Conservation (phyloP, 768 basidiomycete genomes). For the Chalciporus chontae region DNA sequence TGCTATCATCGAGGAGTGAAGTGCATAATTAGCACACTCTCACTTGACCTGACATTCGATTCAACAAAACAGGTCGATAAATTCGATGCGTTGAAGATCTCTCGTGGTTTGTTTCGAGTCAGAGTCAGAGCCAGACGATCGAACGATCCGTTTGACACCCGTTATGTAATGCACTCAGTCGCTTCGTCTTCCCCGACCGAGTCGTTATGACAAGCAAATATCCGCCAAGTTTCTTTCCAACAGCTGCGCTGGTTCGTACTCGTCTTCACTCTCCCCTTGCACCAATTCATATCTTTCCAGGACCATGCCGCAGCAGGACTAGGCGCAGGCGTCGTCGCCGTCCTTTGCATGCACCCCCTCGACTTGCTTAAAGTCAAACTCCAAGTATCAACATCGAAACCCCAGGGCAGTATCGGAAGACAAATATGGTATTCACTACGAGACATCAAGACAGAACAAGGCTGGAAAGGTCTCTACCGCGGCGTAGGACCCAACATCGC, state of each 20-base stretch:
- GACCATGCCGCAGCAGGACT: slow-evolving; percentile 96
- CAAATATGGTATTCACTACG: slow-evolving; percentile 75
- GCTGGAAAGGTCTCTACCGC: slow-evolving; percentile 85
- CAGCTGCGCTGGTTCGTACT: slow-evolving; percentile 30
- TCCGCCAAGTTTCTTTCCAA: slow-evolving; percentile 42
- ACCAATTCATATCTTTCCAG: slow-evolving; percentile 36
- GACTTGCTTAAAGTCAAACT: slow-evolving; percentile 94
- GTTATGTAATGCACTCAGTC: slow-evolving; percentile 15
- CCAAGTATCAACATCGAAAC: slow-evolving; percentile 75
- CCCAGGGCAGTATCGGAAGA: slow-evolving; percentile 57
- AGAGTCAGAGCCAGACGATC: too few relatives aligned
- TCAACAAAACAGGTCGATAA: not conserved
- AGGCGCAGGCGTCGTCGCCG: slow-evolving; percentile 87
- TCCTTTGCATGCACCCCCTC: slow-evolving; percentile 94
- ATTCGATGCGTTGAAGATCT: not conserved
- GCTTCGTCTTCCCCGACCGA: not conserved
- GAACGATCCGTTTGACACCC: too few relatives aligned
- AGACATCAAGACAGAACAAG: slow-evolving; percentile 70
- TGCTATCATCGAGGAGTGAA: too few relatives aligned
- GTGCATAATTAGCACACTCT: too few relatives aligned
- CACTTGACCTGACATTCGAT: too few relatives aligned
- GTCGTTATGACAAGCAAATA: slow-evolving; percentile 27
- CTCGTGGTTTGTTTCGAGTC: too few relatives aligned
- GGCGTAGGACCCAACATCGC: slow-evolving; percentile 89
- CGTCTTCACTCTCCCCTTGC: not conserved